phyloP scores from a whole-genome alignment of 306 rosid genomes.

The Hippophae gyantsensis region DNA sequence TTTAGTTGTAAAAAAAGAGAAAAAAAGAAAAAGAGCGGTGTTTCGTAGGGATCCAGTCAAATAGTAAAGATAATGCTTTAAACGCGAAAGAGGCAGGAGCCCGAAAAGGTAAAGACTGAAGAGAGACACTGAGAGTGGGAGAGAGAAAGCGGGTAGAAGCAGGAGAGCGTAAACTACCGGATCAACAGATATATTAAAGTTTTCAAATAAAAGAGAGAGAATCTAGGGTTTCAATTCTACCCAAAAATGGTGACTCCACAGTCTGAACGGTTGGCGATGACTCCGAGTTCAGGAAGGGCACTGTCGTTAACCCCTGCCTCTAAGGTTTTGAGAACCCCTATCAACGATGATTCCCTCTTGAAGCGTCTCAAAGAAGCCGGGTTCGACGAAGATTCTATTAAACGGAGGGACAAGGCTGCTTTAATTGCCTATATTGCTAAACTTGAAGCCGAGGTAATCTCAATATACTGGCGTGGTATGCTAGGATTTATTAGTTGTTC shows the following conservation, averaged over 20 bases:
- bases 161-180: too few species aligned
- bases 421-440: conserved; percentile 80
- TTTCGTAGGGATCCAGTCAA: too few species aligned
- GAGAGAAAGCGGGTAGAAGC: too few species aligned
- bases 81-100: too few species aligned
- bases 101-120: too few species aligned
- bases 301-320: conserved; percentile 69
- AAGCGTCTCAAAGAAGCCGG: conserved; percentile 74
- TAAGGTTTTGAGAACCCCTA: conserved; percentile 73
- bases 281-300: conserved; percentile 30
- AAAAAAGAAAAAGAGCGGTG: too few species aligned
- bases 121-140: too few species aligned
- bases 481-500: too few species aligned
- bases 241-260: conserved; percentile 52
- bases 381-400: conserved; percentile 76
- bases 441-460: conserved; percentile 71
- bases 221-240: conserved; percentile 23
- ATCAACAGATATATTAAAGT: too few species aligned
- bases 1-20: too few species aligned
- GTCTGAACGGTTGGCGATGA: conserved; percentile 20
- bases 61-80: too few species aligned
- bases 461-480: too few species aligned
- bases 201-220: not conserved
- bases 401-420: conserved; percentile 79
- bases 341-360: conserved; percentile 82